A percentile compares a stretch with the other conserved stretches of the same genome.
phyloP scores from a whole-genome alignment of 129 eudicot genomes.

The Heracleum sosnowskyi region DNA sequence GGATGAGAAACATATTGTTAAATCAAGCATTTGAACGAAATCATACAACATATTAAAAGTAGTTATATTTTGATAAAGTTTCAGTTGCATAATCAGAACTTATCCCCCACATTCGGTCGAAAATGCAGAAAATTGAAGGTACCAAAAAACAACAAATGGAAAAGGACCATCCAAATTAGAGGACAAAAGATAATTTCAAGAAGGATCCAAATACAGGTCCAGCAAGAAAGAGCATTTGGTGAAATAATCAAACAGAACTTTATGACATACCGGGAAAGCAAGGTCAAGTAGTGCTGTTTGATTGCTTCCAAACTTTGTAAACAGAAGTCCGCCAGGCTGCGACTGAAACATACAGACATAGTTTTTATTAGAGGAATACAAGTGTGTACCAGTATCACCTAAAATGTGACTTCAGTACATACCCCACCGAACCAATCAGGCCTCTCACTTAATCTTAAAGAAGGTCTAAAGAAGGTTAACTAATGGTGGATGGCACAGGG shows the following conservation, averaged over 20 bases:
- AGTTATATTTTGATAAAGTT: background rate
- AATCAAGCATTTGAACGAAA: background rate
- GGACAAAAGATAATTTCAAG: background rate
- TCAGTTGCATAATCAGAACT: background rate
- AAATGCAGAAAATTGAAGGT: background rate
- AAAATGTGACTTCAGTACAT: background rate
- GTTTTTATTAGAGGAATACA: background rate
- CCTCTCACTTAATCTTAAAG: background rate
- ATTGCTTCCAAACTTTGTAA: conserved; percentile 81
- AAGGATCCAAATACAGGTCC: background rate
- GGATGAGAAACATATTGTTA: background rate
- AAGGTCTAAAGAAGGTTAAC: no score
- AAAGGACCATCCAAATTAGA: background rate
- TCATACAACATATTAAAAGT: background rate
- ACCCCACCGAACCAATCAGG: background rate
- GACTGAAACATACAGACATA: conserved; percentile 39
- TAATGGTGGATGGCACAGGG: background rate
- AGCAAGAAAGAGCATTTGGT: background rate
- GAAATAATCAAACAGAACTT: background rate
- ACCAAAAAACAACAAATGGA: background rate
- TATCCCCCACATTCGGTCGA: background rate
- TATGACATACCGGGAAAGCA: conserved; percentile 66
- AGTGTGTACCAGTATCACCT: background rate
- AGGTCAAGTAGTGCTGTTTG: conserved; percentile 76
- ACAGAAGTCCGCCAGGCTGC: conserved; percentile 79